Evolutionary conservation across 106 monocot species (phyloP), one percentile per base, ranked within the genome.

Genomic region (Allium sativum): DNA sequence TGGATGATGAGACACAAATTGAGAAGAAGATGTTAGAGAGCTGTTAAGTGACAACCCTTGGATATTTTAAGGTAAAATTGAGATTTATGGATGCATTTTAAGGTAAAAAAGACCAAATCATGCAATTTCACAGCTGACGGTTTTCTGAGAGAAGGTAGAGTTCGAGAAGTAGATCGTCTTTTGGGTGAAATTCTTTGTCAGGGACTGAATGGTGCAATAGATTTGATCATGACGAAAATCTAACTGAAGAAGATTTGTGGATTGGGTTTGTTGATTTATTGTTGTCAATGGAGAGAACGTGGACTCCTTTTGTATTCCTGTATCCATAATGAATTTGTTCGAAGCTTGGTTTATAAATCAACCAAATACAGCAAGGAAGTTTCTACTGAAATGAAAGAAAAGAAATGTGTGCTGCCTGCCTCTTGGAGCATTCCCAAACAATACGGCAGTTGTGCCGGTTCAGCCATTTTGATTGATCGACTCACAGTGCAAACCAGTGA

Each of bases 201-300:
- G 48, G 31, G 56, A 45, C 1, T 46, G 58, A 21, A 65, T 65
- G 72, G 56, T 48, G 45, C 58, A 5, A 65, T 65, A 42, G 65
- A 65, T 45, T 42, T 46, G 12, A 15, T 72, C 10, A 47, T 72
- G 54, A 58, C 65, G 55, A 65, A 65, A 57, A 50, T 48, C 65
- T 65, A 19, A 65, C 65, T 22, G 51, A 58, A 57, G 72, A 65
- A 65, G 72, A 65, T n/a, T 65, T 51, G 18, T 14, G 64, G 46
- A 48, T 57, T 58, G 48, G 65, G 22, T 42, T 53, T 58, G 55
- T 58, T 18, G 54, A 71, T 7, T 46, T 71, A 46, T 55, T 64
- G 12, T 12, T 18, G 62, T 63, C 45, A 55, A 56, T 71, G 64
- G 55, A 64, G 55, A 62, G 31, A 52, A 45, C 45, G 15, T 31